These are phyloP conservation scores for Penicillium sp. DNA, from an alignment of 2,329 filamentous ascomycete genomes.

Conservation along the genomic window DNA sequence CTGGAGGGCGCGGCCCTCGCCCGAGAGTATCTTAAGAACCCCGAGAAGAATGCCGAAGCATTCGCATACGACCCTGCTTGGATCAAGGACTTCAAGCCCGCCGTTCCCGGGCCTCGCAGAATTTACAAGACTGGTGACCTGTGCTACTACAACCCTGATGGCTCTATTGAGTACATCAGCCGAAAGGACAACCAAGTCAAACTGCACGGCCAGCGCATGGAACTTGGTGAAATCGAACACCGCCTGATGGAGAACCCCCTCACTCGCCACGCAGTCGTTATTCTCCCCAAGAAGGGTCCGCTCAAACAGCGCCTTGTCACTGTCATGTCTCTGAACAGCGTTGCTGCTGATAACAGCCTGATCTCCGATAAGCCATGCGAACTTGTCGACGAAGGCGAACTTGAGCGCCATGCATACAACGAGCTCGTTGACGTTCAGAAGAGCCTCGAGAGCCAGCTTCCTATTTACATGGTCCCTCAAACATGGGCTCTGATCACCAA, in stretches of 20 bases:
- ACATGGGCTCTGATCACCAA: constrained; percentile 41
- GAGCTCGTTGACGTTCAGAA: constrained; percentile 39
- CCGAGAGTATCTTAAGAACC: constrained; percentile 44
- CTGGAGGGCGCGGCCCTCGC: constrained; percentile 42
- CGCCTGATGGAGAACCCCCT: constrained; percentile 35
- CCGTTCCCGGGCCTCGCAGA: constrained; percentile 11
- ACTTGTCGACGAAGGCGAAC: constrained; percentile 30
- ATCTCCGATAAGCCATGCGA: constrained; percentile 34
- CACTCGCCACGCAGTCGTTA: constrained; percentile 45
- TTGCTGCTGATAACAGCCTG: constrained; percentile 25
- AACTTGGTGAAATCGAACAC: constrained; percentile 54
- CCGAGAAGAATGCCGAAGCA: constrained; percentile 33
- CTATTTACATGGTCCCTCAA: constrained; percentile 50
- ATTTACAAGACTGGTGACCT: constrained; percentile 38
- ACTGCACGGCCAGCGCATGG: constrained; percentile 65
- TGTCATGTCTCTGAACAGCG: constrained; percentile 42
- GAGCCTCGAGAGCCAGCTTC: constrained; percentile 44
- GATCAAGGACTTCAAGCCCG: constrained; percentile 21
- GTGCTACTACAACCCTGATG: constrained; percentile 36
- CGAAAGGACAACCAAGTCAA: constrained; percentile 70
- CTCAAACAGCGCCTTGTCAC: constrained; percentile 49
- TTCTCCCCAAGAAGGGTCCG: constrained; percentile 46
- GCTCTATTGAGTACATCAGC: constrained; percentile 48
- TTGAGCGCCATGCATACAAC: constrained; percentile 25
- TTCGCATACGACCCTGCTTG: constrained; percentile 35